Evolutionary conservation across 2,329 filamentous ascomycete genomes (phyloP), one percentile per base, ranked within the genome.

Genomic region (Colletotrichum acutatum): DNA sequence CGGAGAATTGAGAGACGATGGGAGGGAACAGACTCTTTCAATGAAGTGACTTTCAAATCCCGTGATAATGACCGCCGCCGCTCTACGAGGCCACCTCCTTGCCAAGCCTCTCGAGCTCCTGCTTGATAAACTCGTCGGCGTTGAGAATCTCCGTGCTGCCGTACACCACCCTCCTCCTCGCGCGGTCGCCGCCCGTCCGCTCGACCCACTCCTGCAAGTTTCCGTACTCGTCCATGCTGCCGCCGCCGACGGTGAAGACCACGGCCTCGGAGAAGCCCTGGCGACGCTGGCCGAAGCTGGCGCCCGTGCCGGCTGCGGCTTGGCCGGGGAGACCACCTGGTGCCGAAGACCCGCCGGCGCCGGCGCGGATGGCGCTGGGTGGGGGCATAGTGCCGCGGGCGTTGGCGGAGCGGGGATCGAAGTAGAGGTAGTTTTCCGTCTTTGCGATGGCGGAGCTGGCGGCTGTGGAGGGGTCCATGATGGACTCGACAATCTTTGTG

Each of bases 171-270:
- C 95, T 89, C 83, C 94, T 93, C 81, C 90, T 93, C 26, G 90
- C 88, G 9, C 90, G 89, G 68, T 90, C 89, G 16, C 90, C 90
- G 60, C 88, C 87, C 4, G 94, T 95, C 76, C 96, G 89, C 81
- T 90, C 91, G 5, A 96, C 95, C 97, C 97, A 99, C 80, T 98
- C 97, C 81, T 98, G 95, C 80, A 99, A 82, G 82, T 99, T 99
- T 24, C 95, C 96, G 81, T 98, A 99, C 82, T 99, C 97, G 78
- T 99, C 97, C 94, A 99, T 98, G 80, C 95, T 98, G 54, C 97
- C 97, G 59, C 97, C 97, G 4, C 97, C 97, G 3, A 97, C 95
- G 0, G 94, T 96, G 80, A 98, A 98, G n/a, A 98, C 94, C 67
- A 98, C 92, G 1, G 95, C 94, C 79, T 98, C 95, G 61, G 91